phyloP scores from a whole-genome alignment of 768 basidiomycete genomes.

The Lyophyllum semitale region DNA sequence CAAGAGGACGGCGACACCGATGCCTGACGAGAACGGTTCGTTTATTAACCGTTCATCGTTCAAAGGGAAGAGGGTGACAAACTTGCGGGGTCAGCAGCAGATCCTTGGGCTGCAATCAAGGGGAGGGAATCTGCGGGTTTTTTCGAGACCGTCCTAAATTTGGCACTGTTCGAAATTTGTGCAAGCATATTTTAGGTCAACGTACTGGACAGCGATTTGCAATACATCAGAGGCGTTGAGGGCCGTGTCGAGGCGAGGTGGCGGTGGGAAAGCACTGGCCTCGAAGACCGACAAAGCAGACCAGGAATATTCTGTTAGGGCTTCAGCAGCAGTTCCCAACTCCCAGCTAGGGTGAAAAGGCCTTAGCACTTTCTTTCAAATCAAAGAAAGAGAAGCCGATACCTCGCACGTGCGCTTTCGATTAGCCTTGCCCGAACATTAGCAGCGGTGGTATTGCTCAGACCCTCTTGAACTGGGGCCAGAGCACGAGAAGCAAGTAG shows the following conservation, averaged over 20 bases:
- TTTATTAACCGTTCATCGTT: slow-evolving; percentile 4
- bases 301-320: slow-evolving; percentile 53
- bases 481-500: slow-evolving; percentile 10
- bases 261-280: slow-evolving; percentile 42
- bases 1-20: slow-evolving; percentile 53
- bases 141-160: slow-evolving; percentile 34
- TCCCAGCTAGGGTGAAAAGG: slow-evolving; percentile 49
- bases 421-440: slow-evolving; percentile 15
- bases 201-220: slow-evolving; percentile 40
- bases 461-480: slow-evolving; percentile 7
- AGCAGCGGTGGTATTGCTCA: slow-evolving; percentile 14
- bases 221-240: slow-evolving; percentile 41
- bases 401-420: slow-evolving; percentile 9
- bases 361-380: neutral
- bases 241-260: slow-evolving; percentile 25
- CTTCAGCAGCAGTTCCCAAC: slow-evolving; percentile 57
- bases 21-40: slow-evolving; percentile 31
- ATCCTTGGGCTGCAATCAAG: slow-evolving; percentile 47
- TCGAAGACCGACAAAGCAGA: slow-evolving; percentile 52
- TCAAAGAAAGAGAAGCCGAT: neutral
- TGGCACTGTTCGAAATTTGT: neutral
- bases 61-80: slow-evolving; percentile 14
- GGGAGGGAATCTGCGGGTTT: slow-evolving; percentile 39
- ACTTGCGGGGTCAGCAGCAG: slow-evolving; percentile 66
- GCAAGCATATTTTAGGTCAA: neutral